Conservation (phyloP, 164 flowering plant genomes). For the Nymphaea thermarum region DNA sequence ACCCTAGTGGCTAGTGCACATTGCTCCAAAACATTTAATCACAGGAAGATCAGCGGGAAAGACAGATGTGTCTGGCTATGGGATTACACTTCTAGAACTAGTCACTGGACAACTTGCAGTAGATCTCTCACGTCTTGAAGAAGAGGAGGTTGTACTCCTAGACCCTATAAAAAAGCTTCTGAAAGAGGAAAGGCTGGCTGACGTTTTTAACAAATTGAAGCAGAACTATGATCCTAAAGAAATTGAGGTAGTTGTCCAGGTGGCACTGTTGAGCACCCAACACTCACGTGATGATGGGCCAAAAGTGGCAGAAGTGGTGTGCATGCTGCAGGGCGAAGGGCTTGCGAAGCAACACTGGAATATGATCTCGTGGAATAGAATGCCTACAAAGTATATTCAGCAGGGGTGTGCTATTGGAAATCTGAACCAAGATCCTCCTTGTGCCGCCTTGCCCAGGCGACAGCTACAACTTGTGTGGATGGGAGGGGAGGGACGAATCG, state of each 20-base stretch:
- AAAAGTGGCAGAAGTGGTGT: conserved; percentile 62
- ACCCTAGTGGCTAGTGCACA: conserved; percentile 57
- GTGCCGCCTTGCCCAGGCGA: no score
- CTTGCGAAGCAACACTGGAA: conserved; percentile 41
- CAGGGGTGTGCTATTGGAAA: no score
- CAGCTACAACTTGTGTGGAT: no score
- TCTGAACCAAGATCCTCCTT: no score
- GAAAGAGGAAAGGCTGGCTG: conserved; percentile 55
- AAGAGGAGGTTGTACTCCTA: conserved; percentile 28
- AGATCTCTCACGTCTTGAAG: conserved; percentile 30
- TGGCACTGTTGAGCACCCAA: conserved; percentile 88
- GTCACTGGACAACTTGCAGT: conserved; percentile 41
- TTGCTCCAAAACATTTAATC: conserved; percentile 46
- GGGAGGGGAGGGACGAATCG: no score
- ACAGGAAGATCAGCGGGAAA: conserved; percentile 50
- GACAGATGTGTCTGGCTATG: conserved; percentile 56
- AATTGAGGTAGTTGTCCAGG: conserved; percentile 59
- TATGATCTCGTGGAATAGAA: no score
- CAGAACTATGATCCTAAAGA: conserved; percentile 41
- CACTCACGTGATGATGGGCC: conserved; percentile 77
- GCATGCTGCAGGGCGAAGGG: conserved; percentile 62
- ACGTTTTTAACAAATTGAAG: conserved; percentile 50
- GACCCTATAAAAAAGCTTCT: conserved; percentile 53
- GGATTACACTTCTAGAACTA: conserved; percentile 45
- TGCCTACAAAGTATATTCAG: no score